Percentiles rank a stretch among this genome's conserved stretches.
phyloP scores from a whole-genome alignment of 2,329 filamentous ascomycete genomes.

The Aspergillus clavatus region DNA sequence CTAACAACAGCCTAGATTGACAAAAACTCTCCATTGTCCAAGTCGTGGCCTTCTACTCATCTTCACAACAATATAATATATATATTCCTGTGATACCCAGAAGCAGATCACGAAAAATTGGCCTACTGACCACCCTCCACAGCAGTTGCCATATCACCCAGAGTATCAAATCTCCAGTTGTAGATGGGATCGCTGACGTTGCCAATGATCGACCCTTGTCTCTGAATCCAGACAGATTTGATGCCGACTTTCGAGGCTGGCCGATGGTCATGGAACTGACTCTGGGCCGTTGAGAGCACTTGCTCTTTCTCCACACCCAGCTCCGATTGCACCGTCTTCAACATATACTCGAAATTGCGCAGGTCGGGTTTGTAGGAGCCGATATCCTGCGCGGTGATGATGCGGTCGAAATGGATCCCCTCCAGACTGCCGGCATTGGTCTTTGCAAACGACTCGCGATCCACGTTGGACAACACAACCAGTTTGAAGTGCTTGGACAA shows the following conservation, averaged over 20 bases:
- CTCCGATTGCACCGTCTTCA: constrained; percentile 49
- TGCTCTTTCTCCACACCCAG: constrained; percentile 54
- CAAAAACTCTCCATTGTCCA: no score
- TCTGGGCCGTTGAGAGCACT: constrained; percentile 65
- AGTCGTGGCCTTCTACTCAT: no score
- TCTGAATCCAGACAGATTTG: constrained; percentile 60
- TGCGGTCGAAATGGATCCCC: constrained; percentile 54
- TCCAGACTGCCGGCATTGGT: constrained; percentile 48
- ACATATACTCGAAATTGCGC: constrained; percentile 62
- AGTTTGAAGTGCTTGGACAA: constrained; percentile 51
- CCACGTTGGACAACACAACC: constrained; percentile 55
- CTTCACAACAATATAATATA: no score
- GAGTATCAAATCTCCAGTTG: constrained; percentile 55
- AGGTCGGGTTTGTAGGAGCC: constrained; percentile 65
- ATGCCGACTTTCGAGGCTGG: constrained; percentile 59
- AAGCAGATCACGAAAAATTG: no score
- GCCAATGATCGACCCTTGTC: constrained; percentile 38
- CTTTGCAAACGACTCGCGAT: constrained; percentile 47
- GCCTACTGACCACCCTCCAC: constrained; percentile 2
- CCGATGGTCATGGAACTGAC: constrained; percentile 62
- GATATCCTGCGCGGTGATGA: constrained; percentile 67
- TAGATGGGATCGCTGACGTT: constrained; percentile 40
- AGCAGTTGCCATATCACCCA: constrained; percentile 58
- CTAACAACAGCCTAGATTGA: no score
- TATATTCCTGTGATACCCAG: no score